phyloP scores from a whole-genome alignment of 345 rosid genomes.

The Raphanus raphanistrum region DNA sequence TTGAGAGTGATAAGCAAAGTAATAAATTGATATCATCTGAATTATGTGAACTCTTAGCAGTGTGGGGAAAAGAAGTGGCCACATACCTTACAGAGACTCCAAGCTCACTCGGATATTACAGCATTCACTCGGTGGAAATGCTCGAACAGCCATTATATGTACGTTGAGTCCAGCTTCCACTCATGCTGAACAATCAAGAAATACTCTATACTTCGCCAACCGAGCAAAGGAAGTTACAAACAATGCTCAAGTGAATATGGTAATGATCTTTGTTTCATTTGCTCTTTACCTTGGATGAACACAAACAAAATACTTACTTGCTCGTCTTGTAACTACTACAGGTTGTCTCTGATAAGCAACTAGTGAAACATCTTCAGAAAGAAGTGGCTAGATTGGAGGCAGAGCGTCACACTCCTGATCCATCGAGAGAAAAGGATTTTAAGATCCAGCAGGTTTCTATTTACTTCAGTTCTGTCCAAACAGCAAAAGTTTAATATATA shows the following conservation, averaged over 20 bases:
- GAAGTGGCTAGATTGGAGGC: conserved; percentile 98
- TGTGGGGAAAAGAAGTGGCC: conserved; percentile 93
- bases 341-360: conserved; percentile 97
- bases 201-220: conserved; percentile 91
- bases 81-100: conserved; percentile 94
- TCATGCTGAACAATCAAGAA: conserved; percentile 97
- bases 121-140: conserved; percentile 99
- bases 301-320: background rate
- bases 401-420: conserved; percentile 92
- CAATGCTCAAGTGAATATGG: conserved; percentile 98
- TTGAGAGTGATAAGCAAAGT: background rate
- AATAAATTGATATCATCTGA: background rate
- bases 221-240: conserved; percentile 99
- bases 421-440: conserved; percentile 76
- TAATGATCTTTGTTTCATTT: conserved; percentile 40
- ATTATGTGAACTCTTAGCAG: conserved; percentile 43
- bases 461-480: conserved; percentile 5
- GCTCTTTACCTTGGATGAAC: conserved; percentile 8
- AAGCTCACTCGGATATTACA: conserved; percentile 97
- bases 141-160: conserved; percentile 95
- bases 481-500: background rate
- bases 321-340: conserved; percentile 22
- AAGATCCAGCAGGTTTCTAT: conserved; percentile 75
- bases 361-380: conserved; percentile 97
- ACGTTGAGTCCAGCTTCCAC: conserved; percentile 88